These are phyloP conservation scores for Arthrobotrys entomopaga DNA, from an alignment of 2,329 filamentous ascomycete genomes.

Conservation along the genomic window DNA sequence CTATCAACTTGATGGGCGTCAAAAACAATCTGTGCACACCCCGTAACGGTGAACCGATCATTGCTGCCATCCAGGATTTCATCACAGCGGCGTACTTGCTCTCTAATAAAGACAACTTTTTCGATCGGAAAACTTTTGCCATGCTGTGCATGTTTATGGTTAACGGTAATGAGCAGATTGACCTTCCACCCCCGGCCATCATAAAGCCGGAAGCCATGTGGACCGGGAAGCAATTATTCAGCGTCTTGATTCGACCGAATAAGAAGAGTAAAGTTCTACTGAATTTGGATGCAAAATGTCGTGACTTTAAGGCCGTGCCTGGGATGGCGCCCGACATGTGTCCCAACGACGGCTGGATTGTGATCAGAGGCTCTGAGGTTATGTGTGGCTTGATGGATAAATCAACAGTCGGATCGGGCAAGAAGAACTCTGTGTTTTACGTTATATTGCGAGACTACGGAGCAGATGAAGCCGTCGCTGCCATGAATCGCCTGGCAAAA, in stretches of 20 bases:
- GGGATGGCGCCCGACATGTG: slow-evolving; percentile 76
- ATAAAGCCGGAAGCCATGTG: slow-evolving; percentile 86
- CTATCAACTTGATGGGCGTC: slow-evolving; percentile 95
- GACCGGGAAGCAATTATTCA: slow-evolving; percentile 98
- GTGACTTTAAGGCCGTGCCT: slow-evolving; percentile 75
- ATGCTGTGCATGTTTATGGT: slow-evolving; percentile 96
- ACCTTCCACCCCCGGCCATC: slow-evolving; percentile 86
- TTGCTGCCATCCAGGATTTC: slow-evolving; percentile 99
- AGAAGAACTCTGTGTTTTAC: slow-evolving; percentile 98
- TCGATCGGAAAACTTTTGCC: slow-evolving; percentile 85
- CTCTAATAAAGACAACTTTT: slow-evolving; percentile 92
- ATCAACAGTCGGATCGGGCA: slow-evolving; percentile 92
- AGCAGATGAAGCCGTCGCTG: slow-evolving; percentile 83
- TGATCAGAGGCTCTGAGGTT: slow-evolving; percentile 93
- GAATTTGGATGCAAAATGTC: slow-evolving; percentile 92
- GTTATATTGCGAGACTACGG: slow-evolving; percentile 95
- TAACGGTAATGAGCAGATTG: slow-evolving; percentile 77
- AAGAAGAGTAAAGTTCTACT: slow-evolving; percentile 82
- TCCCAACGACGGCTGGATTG: slow-evolving; percentile 87
- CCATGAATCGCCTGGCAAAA: slow-evolving; percentile 93
- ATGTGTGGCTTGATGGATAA: slow-evolving; percentile 99
- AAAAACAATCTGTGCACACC: slow-evolving; percentile 96
- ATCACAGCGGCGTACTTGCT: slow-evolving; percentile 93
- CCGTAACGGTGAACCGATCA: slow-evolving; percentile 97
- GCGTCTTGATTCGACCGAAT: slow-evolving; percentile 88